A percentile compares a stretch with the other conserved stretches of the same genome.
These are phyloP conservation scores for Emydomyces testavorans DNA, from an alignment of 2,329 filamentous ascomycete genomes.

Conservation along the genomic window DNA sequence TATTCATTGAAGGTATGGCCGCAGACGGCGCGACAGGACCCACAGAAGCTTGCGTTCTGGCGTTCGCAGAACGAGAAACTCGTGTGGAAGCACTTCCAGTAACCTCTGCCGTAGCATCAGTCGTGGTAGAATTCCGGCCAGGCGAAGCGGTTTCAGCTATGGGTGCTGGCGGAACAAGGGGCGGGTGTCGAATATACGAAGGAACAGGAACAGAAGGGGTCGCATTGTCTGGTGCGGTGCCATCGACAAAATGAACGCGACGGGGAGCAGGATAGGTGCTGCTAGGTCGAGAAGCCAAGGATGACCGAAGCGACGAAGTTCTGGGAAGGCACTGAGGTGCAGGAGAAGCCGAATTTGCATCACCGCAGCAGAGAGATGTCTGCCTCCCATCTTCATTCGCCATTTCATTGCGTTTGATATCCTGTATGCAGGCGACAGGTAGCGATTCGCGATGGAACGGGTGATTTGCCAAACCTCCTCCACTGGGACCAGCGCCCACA, in stretches of 20 bases:
- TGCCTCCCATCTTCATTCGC: background rate
- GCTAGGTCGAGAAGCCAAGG: slow-evolving; percentile 4
- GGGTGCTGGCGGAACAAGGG: slow-evolving; percentile 6
- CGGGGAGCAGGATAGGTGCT: slow-evolving; percentile 9
- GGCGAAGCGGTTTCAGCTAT: background rate
- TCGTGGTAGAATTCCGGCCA: background rate
- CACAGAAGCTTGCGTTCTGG: background rate
- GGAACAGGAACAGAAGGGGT: slow-evolving; percentile 10
- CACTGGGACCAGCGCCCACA: slow-evolving; percentile 19
- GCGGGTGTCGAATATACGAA: slow-evolving; percentile 11
- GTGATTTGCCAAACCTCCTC: slow-evolving; percentile 25
- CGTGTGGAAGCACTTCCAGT: background rate
- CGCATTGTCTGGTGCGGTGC: background rate
- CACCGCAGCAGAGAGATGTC: background rate
- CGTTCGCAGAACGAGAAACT: background rate
- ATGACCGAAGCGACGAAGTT: slow-evolving; percentile 1
- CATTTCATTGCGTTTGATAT: background rate
- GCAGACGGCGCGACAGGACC: background rate
- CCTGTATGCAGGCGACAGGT: slow-evolving; percentile 16
- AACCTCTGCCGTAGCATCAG: background rate
- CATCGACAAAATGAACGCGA: slow-evolving; percentile 8
- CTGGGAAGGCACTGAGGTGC: background rate
- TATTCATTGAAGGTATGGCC: background rate
- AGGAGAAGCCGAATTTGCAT: background rate
- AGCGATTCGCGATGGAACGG: slow-evolving; percentile 27